Percentiles rank a stretch among this genome's conserved stretches.
These are phyloP conservation scores for Trametopsis cervina DNA, from an alignment of 768 basidiomycete genomes.

Conservation along the genomic window DNA sequence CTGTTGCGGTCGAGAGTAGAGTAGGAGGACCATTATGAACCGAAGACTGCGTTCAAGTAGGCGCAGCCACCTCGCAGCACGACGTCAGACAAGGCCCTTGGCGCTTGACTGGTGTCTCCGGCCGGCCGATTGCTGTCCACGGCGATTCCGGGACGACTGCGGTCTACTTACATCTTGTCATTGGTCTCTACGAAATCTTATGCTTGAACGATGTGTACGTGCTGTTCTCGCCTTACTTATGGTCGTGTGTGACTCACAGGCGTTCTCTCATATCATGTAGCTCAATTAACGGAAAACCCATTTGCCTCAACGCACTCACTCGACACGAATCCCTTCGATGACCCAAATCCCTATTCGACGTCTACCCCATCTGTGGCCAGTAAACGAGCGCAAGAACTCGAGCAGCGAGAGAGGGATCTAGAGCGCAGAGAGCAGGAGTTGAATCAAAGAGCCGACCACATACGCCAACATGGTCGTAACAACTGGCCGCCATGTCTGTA, in stretches of 20 bases:
- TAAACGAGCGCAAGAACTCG: constrained; percentile 55
- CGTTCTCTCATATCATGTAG: constrained; percentile 15
- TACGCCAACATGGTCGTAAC: constrained; percentile 72
- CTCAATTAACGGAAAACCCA: constrained; percentile 54
- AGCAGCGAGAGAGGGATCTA: constrained; percentile 74
- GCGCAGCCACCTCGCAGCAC: too few relatives aligned
- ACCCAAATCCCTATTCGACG: constrained; percentile 45
- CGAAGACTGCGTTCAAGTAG: too few relatives aligned
- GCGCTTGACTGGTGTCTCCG: background rate
- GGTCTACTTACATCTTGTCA: background rate
- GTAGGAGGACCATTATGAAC: too few relatives aligned
- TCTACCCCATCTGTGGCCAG: constrained; percentile 27
- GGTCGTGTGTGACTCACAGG: background rate
- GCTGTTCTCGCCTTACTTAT: background rate
- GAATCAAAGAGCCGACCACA: constrained; percentile 56
- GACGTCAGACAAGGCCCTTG: too few relatives aligned
- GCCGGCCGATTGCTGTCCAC: background rate
- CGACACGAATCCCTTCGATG: constrained; percentile 86
- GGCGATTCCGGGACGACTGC: background rate
- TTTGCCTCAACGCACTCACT: constrained; percentile 82
- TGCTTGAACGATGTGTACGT: constrained; percentile 12
- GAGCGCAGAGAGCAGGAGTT: constrained; percentile 74
- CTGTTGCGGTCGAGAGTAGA: too few relatives aligned
- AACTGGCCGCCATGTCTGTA: constrained; percentile 90
- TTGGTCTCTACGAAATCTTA: background rate